These are phyloP conservation scores for Solioccasus polychromus DNA, from an alignment of 768 basidiomycete genomes.

Conservation along the genomic window DNA sequence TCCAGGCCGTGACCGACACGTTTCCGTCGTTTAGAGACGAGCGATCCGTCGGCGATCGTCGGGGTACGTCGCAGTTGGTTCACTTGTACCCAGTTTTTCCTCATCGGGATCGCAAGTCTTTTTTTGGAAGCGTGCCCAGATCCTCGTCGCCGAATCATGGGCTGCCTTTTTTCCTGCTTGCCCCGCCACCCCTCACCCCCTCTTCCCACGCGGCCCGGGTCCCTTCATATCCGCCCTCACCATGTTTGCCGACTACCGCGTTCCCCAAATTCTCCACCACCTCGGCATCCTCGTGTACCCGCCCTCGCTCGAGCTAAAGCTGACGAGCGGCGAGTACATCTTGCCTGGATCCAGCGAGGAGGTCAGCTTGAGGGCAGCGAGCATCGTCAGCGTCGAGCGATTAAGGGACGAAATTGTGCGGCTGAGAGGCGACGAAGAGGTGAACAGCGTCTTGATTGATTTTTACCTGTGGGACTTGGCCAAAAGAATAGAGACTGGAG, in stretches of 20 bases:
- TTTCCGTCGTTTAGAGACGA: conserved; percentile 83
- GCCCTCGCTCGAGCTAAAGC: conserved; percentile 47
- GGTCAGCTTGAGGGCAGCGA: conserved; percentile 74
- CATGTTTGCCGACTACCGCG: conserved; percentile 94
- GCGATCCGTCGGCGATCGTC: conserved; percentile 49
- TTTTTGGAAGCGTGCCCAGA: conserved; percentile 91
- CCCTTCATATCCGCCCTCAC: conserved; percentile 70
- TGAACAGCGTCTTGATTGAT: conserved; percentile 83
- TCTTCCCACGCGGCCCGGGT: conserved; percentile 61
- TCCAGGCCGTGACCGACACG: conserved; percentile 61
- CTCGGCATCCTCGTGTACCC: conserved; percentile 75
- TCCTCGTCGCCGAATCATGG: conserved; percentile 89
- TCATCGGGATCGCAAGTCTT: conserved; percentile 44
- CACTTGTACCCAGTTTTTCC: neutral
- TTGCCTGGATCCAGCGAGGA: conserved; percentile 64
- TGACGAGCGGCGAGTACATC: conserved; percentile 45
- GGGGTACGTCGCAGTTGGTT: conserved; percentile 41
- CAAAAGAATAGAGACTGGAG: conserved; percentile 65
- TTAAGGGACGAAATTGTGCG: conserved; percentile 57
- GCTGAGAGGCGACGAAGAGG: conserved; percentile 22
- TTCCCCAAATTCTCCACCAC: conserved; percentile 89
- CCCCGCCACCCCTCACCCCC: conserved; percentile 51
- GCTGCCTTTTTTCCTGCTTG: conserved; percentile 79
- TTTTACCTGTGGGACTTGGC: conserved; percentile 91
- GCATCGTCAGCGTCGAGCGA: conserved; percentile 75